These are phyloP conservation scores for Rhododendron mucronatum DNA, from an alignment of 148 eudicot species.

Conservation along the genomic window DNA sequence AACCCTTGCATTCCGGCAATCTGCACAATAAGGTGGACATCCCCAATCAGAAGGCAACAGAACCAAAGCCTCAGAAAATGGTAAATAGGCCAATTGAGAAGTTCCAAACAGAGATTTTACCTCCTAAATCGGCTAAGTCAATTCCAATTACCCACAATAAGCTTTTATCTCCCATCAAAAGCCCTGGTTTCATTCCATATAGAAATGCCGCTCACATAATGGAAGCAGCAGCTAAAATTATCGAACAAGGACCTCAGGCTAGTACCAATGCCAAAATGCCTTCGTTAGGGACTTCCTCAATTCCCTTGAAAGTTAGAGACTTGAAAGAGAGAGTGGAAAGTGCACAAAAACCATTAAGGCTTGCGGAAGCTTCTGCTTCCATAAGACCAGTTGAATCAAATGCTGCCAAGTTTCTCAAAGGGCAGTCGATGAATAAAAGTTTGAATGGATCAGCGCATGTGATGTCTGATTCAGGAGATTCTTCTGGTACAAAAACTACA, in stretches of 20 bases:
- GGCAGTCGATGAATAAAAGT: slow-evolving; percentile 56
- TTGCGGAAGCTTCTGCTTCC: slow-evolving; percentile 29
- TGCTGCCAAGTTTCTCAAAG: slow-evolving; percentile 52
- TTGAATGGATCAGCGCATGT: slow-evolving; percentile 48
- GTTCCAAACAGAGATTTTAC: slow-evolving; percentile 80
- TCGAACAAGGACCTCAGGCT: slow-evolving; percentile 56
- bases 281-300: slow-evolving; percentile 50
- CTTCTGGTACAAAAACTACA: slow-evolving; percentile 36
- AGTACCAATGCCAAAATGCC: slow-evolving; percentile 47
- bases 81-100: slow-evolving; percentile 62
- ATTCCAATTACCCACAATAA: slow-evolving; percentile 83
- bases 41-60: slow-evolving; percentile 28
- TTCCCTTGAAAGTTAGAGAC: slow-evolving; percentile 62
- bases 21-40: slow-evolving; percentile 33
- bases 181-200: slow-evolving; percentile 52
- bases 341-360: slow-evolving; percentile 40
- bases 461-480: slow-evolving; percentile 39
- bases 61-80: slow-evolving; percentile 40
- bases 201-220: slow-evolving; percentile 75
- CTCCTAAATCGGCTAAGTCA: slow-evolving; percentile 85
- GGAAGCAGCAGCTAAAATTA: slow-evolving; percentile 89
- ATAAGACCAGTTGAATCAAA: slow-evolving; percentile 49
- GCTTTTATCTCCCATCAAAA: slow-evolving; percentile 92
- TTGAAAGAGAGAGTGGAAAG: slow-evolving; percentile 62
- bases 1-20: slow-evolving; percentile 30